Percentiles rank a stretch among this genome's conserved stretches.
phyloP scores from a whole-genome alignment of 1,284 basidiomycete species.

The Fistulinella cinereoalba region DNA sequence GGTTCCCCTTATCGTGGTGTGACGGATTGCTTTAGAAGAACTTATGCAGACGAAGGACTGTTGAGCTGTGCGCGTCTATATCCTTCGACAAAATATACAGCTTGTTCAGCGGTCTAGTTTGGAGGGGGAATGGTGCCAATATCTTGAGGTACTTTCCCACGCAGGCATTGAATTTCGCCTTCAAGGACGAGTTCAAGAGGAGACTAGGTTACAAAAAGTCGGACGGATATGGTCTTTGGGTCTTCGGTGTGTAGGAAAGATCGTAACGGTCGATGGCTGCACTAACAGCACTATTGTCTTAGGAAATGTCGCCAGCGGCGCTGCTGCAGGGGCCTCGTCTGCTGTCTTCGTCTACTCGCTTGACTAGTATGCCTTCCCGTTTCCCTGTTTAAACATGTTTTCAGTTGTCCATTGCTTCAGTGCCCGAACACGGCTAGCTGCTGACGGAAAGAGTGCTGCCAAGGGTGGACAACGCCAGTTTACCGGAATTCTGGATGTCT shows the following conservation, averaged over 20 bases:
- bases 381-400: not conserved
- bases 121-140: constrained; percentile 65
- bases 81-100: constrained; percentile 1
- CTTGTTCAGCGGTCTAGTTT: constrained; percentile 37
- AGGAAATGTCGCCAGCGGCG: constrained; percentile 48
- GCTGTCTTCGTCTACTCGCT: constrained; percentile 59
- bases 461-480: constrained; percentile 45
- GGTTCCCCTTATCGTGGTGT: constrained; percentile 59
- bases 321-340: constrained; percentile 47
- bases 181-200: constrained; percentile 48
- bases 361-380: constrained; percentile 44
- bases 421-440: constrained; percentile 55
- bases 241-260: constrained; percentile 32
- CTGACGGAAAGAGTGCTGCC: constrained; percentile 47
- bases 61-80: constrained; percentile 34
- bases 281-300: not conserved
- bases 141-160: constrained; percentile 67
- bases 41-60: constrained; percentile 54
- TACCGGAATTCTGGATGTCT: constrained; percentile 45
- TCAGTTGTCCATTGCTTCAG: constrained; percentile 17
- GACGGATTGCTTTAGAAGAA: constrained; percentile 55
- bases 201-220: constrained; percentile 53
- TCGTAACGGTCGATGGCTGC: not conserved
- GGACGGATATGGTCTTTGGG: constrained; percentile 54
- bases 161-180: constrained; percentile 56